Percentiles rank a stretch among this genome's conserved stretches.
Evolutionary conservation across 345 rosid species (phyloP).

Genomic region (sweet orange (Citrus sinensis)): DVS_A1.0 CM039162.1:1384501-1385000

Average conservation of each 20-base stretch:
- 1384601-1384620: conserved; percentile 97
- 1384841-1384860: not conserved
- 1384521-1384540: conserved; percentile 21
- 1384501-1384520: conserved; percentile 95
- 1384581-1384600: not conserved
- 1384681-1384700: conserved; percentile 85
- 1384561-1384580: not conserved
- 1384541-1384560: not conserved
- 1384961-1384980: not conserved
- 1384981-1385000: not conserved
- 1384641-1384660: conserved; percentile 84
- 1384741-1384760: conserved; percentile 77
- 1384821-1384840: conserved; percentile 9
- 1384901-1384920: not conserved
- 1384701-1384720: conserved; percentile 64
- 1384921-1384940: not conserved
- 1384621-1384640: conserved; percentile 98
- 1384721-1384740: conserved; percentile 59
- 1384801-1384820: conserved; percentile 93
- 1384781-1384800: conserved; percentile 91
- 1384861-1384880: not conserved
- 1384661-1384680: conserved; percentile 89
- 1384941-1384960: not conserved
- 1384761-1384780: conserved; percentile 81
- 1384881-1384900: not conserved